phyloP scores from a whole-genome alignment of 352 stramenopile species.

The Globisporangium cederbergense region DNA sequence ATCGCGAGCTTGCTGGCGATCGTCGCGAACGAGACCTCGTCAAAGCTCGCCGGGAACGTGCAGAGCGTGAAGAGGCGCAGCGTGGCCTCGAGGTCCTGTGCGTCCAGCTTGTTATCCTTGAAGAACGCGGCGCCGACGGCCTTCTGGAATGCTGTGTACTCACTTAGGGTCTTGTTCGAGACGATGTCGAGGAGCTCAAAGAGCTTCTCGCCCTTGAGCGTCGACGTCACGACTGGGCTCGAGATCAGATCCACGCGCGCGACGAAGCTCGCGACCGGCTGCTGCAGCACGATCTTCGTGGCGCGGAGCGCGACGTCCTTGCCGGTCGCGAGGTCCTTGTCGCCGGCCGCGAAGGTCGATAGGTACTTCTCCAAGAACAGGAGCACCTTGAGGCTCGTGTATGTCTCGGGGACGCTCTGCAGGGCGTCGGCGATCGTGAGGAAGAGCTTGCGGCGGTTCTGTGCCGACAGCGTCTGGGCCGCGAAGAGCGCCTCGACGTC shows the following conservation, averaged over 20 bases:
- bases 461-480: conserved; percentile 34
- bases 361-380: conserved; percentile 79
- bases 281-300: conserved; percentile 81
- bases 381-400: conserved; percentile 55
- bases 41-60: conserved; percentile 87
- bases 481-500: conserved; percentile 58
- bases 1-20: conserved; percentile 85
- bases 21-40: conserved; percentile 88
- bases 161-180: conserved; percentile 88
- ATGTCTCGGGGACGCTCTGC: conserved; percentile 18
- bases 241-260: conserved; percentile 86
- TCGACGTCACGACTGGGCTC: conserved; percentile 69
- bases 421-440: conserved; percentile 72
- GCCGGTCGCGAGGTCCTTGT: conserved; percentile 50
- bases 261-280: conserved; percentile 89
- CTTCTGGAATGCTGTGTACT: conserved; percentile 85
- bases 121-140: conserved; percentile 61
- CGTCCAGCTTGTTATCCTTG: conserved; percentile 47
- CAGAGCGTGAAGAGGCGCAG: conserved; percentile 94
- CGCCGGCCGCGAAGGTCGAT: conserved; percentile 47
- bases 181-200: conserved; percentile 91
- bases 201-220: conserved; percentile 69
- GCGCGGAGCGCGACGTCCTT: conserved; percentile 81
- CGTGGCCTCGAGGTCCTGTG: conserved; percentile 65
- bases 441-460: conserved; percentile 58